These are phyloP conservation scores for Kazachstania africana DNA, from an alignment of 805 yeast species.

Conservation along the genomic window DNA sequence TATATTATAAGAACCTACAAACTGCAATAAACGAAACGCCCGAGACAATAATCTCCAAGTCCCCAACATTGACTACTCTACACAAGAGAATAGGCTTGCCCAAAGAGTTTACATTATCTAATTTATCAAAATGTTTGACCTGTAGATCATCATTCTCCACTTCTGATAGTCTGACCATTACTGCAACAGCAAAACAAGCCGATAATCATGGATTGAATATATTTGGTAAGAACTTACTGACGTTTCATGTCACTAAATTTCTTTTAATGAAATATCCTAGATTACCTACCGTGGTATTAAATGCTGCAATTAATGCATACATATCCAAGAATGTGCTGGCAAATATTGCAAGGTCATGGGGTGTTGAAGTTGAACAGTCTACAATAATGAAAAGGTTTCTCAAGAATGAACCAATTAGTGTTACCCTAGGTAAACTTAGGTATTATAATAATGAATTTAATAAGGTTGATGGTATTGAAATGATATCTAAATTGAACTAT, in stretches of 20 bases:
- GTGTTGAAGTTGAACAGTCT: constrained; percentile 66
- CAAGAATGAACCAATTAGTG: constrained; percentile 54
- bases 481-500: constrained; percentile 30
- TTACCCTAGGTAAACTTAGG: constrained; percentile 61
- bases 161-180: constrained; percentile 23
- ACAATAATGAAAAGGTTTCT: constrained; percentile 55
- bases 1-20: constrained; percentile 15
- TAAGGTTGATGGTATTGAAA: constrained; percentile 40
- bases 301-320: constrained; percentile 65
- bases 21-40: constrained; percentile 17
- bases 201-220: constrained; percentile 70
- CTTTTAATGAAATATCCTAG: constrained; percentile 75
- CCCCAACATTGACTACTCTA: constrained; percentile 67
- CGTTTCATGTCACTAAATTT: constrained; percentile 65
- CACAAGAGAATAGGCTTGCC: constrained; percentile 69
- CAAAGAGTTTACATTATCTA: constrained; percentile 40
- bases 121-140: constrained; percentile 73
- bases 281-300: constrained; percentile 68
- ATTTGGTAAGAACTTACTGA: constrained; percentile 71
- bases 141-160: constrained; percentile 31
- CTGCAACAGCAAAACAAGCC: constrained; percentile 34
- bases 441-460: constrained; percentile 25
- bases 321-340: constrained; percentile 56
- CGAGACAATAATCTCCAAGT: constrained; percentile 41
- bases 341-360: constrained; percentile 71